These are phyloP conservation scores for Xylaria curta DNA, from an alignment of 495 filamentous ascomycete genomes.

Conservation along the genomic window DNA sequence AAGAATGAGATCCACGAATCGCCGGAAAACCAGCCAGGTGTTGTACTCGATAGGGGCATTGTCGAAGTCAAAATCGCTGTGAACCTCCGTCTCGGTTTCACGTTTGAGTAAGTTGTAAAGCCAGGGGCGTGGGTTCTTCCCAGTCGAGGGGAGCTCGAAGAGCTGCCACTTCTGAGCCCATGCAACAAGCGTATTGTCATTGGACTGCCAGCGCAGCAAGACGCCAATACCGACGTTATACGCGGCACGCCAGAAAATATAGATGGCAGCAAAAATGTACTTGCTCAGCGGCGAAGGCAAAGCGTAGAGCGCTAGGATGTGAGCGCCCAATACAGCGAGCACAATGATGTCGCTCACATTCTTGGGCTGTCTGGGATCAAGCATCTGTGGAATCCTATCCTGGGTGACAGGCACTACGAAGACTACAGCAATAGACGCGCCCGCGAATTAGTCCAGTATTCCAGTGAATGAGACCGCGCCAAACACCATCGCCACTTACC, in stretches of 20 bases:
- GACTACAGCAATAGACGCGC: conserved; percentile 57
- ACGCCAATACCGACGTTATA: conserved; percentile 96
- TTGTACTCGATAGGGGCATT: conserved; percentile 96
- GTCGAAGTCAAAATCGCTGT: conserved; percentile 91
- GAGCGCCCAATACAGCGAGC: conserved; percentile 75
- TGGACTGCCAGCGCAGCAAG: conserved; percentile 86
- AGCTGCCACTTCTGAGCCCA: conserved; percentile 88
- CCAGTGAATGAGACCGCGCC: conserved; percentile 15
- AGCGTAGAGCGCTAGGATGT: conserved; percentile 72
- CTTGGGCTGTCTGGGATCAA: conserved; percentile 95
- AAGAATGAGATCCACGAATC: conserved; percentile 92
- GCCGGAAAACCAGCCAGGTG: conserved; percentile 95
- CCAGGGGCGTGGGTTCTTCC: conserved; percentile 79
- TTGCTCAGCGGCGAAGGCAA: conserved; percentile 71
- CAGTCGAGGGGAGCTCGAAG: conserved; percentile 81
- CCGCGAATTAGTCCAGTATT: conserved; percentile 2
- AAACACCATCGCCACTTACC: conserved; percentile 61
- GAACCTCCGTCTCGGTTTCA: conserved; percentile 94
- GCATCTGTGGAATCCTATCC: conserved; percentile 97
- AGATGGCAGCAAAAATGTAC: conserved; percentile 78
- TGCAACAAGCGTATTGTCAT: conserved; percentile 80
- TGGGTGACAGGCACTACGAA: conserved; percentile 96
- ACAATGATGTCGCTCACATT: conserved; percentile 86
- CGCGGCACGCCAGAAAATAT: conserved; percentile 87
- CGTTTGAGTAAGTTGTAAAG: conserved; percentile 82